Percentiles rank a stretch among this genome's conserved stretches.
These are phyloP conservation scores for Fusarium irregulare DNA, from an alignment of 2,329 filamentous ascomycete genomes.

Conservation along the genomic window DNA sequence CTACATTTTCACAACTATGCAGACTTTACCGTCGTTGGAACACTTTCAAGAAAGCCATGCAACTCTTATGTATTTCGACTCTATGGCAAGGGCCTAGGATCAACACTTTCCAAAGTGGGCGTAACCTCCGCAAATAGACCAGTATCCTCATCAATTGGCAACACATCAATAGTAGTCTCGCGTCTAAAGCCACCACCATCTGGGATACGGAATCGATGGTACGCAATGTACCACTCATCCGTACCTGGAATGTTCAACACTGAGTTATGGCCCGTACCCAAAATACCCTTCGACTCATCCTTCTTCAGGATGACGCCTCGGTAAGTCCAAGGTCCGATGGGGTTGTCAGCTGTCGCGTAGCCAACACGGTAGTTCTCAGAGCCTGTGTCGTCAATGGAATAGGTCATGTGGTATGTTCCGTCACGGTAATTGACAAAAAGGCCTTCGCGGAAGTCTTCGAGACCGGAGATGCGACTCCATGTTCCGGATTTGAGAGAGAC, in stretches of 20 bases:
- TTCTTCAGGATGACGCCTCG: conserved; percentile 58
- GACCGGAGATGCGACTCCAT: conserved; percentile 51
- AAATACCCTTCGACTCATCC: conserved; percentile 54
- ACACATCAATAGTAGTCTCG: conserved; percentile 57
- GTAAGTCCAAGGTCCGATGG: conserved; percentile 58
- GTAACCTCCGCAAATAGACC: conserved; percentile 54
- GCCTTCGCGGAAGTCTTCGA: conserved; percentile 56
- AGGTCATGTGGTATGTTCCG: conserved; percentile 60
- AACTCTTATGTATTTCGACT: too few species aligned
- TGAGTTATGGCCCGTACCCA: conserved; percentile 59
- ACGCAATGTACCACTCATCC: conserved; percentile 63
- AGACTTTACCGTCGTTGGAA: too few species aligned
- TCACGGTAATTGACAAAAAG: conserved; percentile 58
- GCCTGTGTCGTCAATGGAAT: conserved; percentile 60
- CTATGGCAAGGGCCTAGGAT: conserved; percentile 1
- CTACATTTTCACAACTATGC: too few species aligned
- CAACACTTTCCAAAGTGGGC: conserved; percentile 39
- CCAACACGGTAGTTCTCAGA: conserved; percentile 60
- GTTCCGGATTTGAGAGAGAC: conserved; percentile 53
- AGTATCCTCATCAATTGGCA: conserved; percentile 53
- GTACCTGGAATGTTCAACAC: conserved; percentile 59
- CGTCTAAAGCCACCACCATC: conserved; percentile 57
- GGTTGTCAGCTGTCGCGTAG: conserved; percentile 55
- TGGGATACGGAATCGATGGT: conserved; percentile 61
- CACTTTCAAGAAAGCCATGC: too few species aligned